Evolutionary conservation across 345 rosid genomes (phyloP).

Genomic region (Rhodamnia argentea): DNA sequence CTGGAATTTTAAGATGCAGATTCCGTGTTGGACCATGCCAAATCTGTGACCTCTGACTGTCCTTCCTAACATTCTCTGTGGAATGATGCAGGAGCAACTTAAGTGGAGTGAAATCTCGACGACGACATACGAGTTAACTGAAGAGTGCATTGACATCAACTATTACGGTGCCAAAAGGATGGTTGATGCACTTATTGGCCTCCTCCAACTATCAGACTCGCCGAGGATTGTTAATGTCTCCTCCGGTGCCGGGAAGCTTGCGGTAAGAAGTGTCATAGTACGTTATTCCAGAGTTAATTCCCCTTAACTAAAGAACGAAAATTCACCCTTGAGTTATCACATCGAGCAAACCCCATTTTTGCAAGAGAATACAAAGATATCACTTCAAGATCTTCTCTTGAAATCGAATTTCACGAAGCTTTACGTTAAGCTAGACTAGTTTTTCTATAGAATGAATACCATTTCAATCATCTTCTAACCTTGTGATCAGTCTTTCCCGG

Average conservation of each 20-base stretch:
- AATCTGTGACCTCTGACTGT: no score
- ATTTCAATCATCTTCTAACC: neutral
- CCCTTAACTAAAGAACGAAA: neutral
- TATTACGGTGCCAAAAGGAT: slow-evolving; percentile 41
- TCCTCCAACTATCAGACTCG: slow-evolving; percentile 32
- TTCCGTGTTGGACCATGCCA: no score
- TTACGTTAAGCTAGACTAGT: no score
- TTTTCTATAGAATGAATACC: neutral
- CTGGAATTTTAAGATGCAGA: no score
- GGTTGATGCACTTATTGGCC: slow-evolving; percentile 31
- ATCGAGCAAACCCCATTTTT: neutral
- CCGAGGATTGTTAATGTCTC: slow-evolving; percentile 43
- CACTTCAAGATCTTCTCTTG: no score
- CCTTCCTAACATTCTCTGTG: no score
- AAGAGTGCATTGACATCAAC: slow-evolving; percentile 28
- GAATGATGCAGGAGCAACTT: neutral
- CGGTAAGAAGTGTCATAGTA: slow-evolving; percentile 9
- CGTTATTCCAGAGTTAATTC: no score
- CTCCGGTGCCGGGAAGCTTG: slow-evolving; percentile 18
- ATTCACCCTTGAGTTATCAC: neutral
- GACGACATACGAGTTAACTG: slow-evolving; percentile 18
- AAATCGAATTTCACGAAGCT: no score
- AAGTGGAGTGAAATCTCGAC: slow-evolving; percentile 16
- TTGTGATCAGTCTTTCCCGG: slow-evolving; percentile 11
- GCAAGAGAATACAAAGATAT: neutral